phyloP scores from a whole-genome alignment of 2,329 filamentous ascomycete genomes.

The Aspergillus flavus region DNA sequence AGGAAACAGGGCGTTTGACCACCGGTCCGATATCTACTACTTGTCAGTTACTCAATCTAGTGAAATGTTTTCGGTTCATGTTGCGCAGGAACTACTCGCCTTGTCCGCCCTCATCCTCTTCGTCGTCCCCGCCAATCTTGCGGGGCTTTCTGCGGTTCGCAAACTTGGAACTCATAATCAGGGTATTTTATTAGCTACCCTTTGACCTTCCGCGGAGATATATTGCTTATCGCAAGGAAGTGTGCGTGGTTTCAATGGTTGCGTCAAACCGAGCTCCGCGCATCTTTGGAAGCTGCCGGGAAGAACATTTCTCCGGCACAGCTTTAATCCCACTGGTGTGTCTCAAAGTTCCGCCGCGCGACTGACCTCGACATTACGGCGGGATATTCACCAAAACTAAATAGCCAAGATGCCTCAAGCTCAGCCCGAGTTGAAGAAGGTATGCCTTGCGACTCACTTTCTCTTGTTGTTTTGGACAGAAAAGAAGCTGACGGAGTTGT shows the following conservation, averaged over 20 bases:
- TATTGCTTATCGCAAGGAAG: constrained; percentile 3
- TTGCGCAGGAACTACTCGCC: constrained; percentile 41
- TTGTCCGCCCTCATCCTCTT: constrained; percentile 43
- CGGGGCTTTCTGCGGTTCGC: constrained; percentile 68
- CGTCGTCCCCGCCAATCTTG: constrained; percentile 74
- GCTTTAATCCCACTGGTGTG: constrained; percentile 28
- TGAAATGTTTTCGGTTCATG: neutral
- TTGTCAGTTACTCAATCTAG: constrained; percentile 20
- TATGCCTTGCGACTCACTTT: constrained; percentile 42
- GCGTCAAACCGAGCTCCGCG: neutral
- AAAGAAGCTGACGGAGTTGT: constrained; percentile 20
- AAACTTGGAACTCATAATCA: constrained; percentile 60
- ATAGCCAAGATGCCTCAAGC: constrained; percentile 85
- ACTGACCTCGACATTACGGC: constrained; percentile 26
- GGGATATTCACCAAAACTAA: constrained; percentile 24
- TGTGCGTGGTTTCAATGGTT: neutral
- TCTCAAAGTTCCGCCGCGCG: constrained; percentile 32
- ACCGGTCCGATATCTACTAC: constrained; percentile 49
- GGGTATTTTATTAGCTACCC: neutral
- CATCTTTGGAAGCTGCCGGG: constrained; percentile 29
- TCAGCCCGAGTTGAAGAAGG: constrained; percentile 98
- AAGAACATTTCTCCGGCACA: constrained; percentile 39
- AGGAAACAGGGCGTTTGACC: constrained; percentile 55
- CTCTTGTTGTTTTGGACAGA: constrained; percentile 1
- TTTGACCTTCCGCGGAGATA: neutral